Evolutionary conservation across 257 asterid species (phyloP).

Genomic region (Ocimum tenuiflorum): DNA sequence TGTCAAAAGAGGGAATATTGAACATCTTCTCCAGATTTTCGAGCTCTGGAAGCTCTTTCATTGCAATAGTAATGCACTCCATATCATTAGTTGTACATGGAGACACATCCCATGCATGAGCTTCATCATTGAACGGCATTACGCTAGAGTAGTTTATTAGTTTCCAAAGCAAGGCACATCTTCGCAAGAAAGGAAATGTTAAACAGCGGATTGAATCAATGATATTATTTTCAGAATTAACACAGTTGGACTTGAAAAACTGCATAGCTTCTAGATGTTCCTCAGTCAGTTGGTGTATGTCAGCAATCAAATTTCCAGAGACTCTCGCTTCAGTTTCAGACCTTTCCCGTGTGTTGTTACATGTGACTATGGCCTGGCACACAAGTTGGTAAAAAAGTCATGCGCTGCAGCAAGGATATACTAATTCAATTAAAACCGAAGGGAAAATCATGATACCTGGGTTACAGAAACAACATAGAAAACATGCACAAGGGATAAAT

Average conservation of each 20-base stretch:
- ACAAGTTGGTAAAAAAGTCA: conserved; percentile 13
- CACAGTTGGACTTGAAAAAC: conserved; percentile 45
- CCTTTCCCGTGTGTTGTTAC: conserved; percentile 29
- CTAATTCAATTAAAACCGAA: conserved; percentile 5
- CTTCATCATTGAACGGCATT: conserved; percentile 53
- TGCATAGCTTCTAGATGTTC: conserved; percentile 45
- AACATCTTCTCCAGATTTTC: conserved; percentile 67
- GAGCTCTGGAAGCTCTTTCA: conserved; percentile 61
- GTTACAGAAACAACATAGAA: conserved; percentile 49
- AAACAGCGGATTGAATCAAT: conserved; percentile 59
- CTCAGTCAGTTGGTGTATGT: conserved; percentile 42
- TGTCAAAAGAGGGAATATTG: conserved; percentile 59
- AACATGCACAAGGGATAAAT: conserved; percentile 65
- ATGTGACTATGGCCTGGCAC: conserved; percentile 58
- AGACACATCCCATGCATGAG: conserved; percentile 37
- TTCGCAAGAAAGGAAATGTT: conserved; percentile 79
- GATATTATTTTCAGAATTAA: conserved; percentile 42
- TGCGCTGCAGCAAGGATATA: neutral
- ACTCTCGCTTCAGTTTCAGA: conserved; percentile 31
- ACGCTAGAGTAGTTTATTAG: conserved; percentile 48
- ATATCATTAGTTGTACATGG: conserved; percentile 25
- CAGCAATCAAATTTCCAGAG: conserved; percentile 52
- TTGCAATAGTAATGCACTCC: conserved; percentile 24
- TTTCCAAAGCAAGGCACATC: conserved; percentile 91
- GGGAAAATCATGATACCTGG: conserved; percentile 37